A percentile compares a stretch with the other conserved stretches of the same genome.
phyloP scores from a whole-genome alignment of 352 stramenopile species.

The Globisporangium irregulare region DNA sequence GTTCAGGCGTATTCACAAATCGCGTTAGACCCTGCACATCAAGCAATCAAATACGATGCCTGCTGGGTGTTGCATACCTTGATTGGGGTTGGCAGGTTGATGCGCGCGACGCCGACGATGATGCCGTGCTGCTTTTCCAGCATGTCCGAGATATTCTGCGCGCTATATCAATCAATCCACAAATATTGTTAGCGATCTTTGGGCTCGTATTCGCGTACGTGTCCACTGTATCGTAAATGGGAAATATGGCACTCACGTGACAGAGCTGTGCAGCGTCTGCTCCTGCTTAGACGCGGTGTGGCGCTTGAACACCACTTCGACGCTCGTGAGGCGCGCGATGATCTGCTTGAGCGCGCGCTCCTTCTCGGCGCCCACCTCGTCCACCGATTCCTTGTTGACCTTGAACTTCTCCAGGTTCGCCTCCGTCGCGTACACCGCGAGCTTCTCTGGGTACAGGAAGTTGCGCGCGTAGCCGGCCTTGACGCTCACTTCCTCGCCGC shows the following conservation, averaged over 20 bases:
- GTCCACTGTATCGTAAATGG: neutral
- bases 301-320: conserved; percentile 78
- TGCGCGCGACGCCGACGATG: conserved; percentile 74
- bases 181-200: neutral
- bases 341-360: conserved; percentile 48
- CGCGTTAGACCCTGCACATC: neutral
- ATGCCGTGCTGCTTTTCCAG: conserved; percentile 82
- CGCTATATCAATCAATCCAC: conserved; percentile 23
- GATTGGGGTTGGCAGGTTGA: conserved; percentile 68
- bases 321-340: conserved; percentile 50
- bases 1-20: neutral
- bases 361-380: conserved; percentile 19
- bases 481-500: conserved; percentile 89
- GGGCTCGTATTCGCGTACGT: neutral
- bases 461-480: conserved; percentile 94
- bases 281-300: conserved; percentile 65
- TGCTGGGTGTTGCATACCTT: conserved; percentile 32
- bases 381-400: conserved; percentile 42
- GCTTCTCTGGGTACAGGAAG: conserved; percentile 92
- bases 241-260: conserved; percentile 36
- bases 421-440: conserved; percentile 92
- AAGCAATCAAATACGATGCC: neutral
- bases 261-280: conserved; percentile 59
- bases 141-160: conserved; percentile 84
- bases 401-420: conserved; percentile 88